phyloP scores from a whole-genome alignment of 805 yeast genomes.

The Jamesozyma spencerorum region DNA sequence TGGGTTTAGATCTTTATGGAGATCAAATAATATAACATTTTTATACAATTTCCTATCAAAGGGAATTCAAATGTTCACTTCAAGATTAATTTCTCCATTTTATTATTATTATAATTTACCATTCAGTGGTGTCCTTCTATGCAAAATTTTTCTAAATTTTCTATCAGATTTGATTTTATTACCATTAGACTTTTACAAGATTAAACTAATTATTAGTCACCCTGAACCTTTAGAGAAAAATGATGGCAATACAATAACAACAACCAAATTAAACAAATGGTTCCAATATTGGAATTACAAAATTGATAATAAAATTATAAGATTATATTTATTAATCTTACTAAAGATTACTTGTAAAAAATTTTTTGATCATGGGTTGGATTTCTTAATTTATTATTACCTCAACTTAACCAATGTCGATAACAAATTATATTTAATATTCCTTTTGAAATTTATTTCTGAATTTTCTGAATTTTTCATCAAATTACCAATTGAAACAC shows the following conservation, averaged over 20 bases:
- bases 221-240: background rate
- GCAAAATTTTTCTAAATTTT: constrained; percentile 64
- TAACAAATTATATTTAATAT: constrained; percentile 3
- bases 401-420: constrained; percentile 4
- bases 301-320: constrained; percentile 1
- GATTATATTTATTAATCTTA: constrained; percentile 1
- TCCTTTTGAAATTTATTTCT: constrained; percentile 45
- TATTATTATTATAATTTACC: constrained; percentile 3
- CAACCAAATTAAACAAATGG: background rate
- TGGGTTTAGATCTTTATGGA: constrained; percentile 61
- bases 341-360: constrained; percentile 3
- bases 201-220: constrained; percentile 59
- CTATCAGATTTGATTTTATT: constrained; percentile 63
- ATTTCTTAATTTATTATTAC: constrained; percentile 7
- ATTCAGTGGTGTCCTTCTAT: constrained; percentile 19
- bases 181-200: constrained; percentile 75
- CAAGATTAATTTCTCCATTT: constrained; percentile 3
- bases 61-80: background rate
- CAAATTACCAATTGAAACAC: constrained; percentile 79
- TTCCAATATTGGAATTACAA: constrained; percentile 3
- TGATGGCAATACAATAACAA: background rate
- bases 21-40: constrained; percentile 73
- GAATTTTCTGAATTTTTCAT: constrained; percentile 61
- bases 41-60: constrained; percentile 53
- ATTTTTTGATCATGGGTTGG: constrained; percentile 7